Percentiles rank a stretch among this genome's conserved stretches.
phyloP scores from a whole-genome alignment of 2,329 filamentous ascomycete species.

The Metarhizium sp. region DNA sequence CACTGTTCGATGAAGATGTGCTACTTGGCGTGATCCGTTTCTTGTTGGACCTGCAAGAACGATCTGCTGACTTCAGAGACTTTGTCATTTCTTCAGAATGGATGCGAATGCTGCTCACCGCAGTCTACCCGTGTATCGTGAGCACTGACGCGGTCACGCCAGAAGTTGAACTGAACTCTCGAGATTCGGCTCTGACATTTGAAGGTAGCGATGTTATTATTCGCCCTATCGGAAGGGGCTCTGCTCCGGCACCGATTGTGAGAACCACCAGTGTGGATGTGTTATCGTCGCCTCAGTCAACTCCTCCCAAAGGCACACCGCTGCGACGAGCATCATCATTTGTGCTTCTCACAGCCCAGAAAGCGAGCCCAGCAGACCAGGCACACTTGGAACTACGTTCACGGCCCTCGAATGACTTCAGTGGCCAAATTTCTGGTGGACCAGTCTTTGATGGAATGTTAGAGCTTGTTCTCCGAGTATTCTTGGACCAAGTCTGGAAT shows the following conservation, averaged over 20 bases:
- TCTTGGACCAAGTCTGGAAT: conserved; percentile 74
- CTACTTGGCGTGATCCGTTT: conserved; percentile 73
- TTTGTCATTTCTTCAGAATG: conserved; percentile 76
- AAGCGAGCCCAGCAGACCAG: conserved; percentile 31
- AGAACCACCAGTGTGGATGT: conserved; percentile 55
- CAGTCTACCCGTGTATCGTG: conserved; percentile 81
- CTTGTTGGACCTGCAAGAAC: conserved; percentile 66
- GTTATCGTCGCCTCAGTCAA: conserved; percentile 36
- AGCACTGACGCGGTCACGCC: conserved; percentile 76
- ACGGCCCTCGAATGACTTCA: neutral
- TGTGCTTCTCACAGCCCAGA: conserved; percentile 70
- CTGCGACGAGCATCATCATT: conserved; percentile 83
- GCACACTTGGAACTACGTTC: neutral
- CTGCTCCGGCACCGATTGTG: conserved; percentile 59
- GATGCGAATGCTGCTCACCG: conserved; percentile 65
- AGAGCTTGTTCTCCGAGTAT: conserved; percentile 69
- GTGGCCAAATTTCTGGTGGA: conserved; percentile 48
- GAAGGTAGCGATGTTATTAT: conserved; percentile 81
- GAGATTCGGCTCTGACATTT: conserved; percentile 72
- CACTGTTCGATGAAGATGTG: conserved; percentile 48
- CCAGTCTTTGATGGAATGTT: conserved; percentile 67
- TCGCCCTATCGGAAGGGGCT: conserved; percentile 53
- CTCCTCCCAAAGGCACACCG: conserved; percentile 45
- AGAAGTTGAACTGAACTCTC: conserved; percentile 77
- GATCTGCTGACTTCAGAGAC: conserved; percentile 70